These are phyloP conservation scores for Rubroboletus pulcherrimus DNA, from an alignment of 768 basidiomycete genomes.

Conservation along the genomic window DNA sequence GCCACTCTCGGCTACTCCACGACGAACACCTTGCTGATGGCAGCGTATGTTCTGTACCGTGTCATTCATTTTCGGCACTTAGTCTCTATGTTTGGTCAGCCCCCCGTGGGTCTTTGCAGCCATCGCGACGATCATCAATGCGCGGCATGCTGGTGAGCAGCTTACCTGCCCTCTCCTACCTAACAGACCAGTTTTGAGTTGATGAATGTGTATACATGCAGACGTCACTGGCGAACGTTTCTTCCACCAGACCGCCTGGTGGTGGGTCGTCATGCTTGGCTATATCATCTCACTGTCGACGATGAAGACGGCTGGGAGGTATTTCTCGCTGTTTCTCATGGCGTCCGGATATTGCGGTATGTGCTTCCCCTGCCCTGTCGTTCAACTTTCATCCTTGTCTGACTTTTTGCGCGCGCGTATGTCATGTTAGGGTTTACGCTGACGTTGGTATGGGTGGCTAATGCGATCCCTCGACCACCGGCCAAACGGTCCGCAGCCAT, in stretches of 20 bases:
- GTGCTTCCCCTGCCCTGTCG: not conserved
- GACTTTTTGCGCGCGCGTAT: not conserved
- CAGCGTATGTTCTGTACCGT: constrained; percentile 42
- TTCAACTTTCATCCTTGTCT: not conserved
- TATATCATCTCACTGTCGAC: constrained; percentile 60
- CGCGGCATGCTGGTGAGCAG: constrained; percentile 49
- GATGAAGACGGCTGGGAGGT: constrained; percentile 48
- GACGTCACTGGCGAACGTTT: constrained; percentile 62
- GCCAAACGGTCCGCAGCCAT: constrained; percentile 53
- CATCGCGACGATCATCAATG: constrained; percentile 48
- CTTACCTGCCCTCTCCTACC: not conserved
- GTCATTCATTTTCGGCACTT: not conserved
- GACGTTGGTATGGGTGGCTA: constrained; percentile 60
- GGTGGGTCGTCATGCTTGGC: constrained; percentile 60
- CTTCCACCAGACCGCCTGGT: constrained; percentile 54
- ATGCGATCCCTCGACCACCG: constrained; percentile 57
- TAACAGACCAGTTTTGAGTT: not conserved
- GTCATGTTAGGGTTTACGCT: constrained; percentile 35
- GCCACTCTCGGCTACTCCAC: constrained; percentile 60
- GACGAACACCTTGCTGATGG: constrained; percentile 53
- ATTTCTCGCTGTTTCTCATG: constrained; percentile 64
- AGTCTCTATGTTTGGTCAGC: constrained; percentile 27
- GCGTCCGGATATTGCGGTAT: constrained; percentile 47
- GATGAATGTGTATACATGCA: constrained; percentile 7
- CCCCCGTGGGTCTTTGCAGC: constrained; percentile 60